Conservation (phyloP, 148 eudicot genomes). For the Chenopodium quinoa region DNA sequence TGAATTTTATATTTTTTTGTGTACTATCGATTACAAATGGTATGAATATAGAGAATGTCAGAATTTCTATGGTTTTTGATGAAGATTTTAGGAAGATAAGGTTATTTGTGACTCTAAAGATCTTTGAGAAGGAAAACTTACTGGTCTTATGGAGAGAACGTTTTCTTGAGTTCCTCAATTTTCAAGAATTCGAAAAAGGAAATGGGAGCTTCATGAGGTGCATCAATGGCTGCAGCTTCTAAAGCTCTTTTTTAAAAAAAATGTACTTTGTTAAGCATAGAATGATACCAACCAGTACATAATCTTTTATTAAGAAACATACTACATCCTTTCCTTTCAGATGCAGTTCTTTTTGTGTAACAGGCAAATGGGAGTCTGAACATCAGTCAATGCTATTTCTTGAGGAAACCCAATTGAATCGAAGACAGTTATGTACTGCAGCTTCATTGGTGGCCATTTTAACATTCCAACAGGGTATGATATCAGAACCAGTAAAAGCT, state of each 20-base stretch:
- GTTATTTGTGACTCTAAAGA: not conserved
- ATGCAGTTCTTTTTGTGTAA: conserved; percentile 8
- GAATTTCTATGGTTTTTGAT: too few species aligned
- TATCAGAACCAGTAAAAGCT: conserved; percentile 46
- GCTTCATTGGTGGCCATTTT: conserved; percentile 38
- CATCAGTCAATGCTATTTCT: conserved; percentile 23
- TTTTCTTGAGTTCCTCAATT: not conserved
- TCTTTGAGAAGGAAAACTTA: not conserved
- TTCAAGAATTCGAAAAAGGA: not conserved
- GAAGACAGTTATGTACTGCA: conserved; percentile 39
- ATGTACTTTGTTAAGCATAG: not conserved
- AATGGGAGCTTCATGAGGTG: not conserved
- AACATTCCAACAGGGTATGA: conserved; percentile 28
- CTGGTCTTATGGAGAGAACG: not conserved
- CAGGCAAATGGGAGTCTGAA: conserved; percentile 44
- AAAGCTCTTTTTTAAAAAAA: not conserved
- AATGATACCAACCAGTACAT: not conserved
- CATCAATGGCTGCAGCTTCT: not conserved
- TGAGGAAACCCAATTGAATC: conserved; percentile 27
- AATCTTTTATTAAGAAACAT: not conserved
- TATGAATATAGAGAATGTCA: too few species aligned
- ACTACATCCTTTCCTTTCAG: not conserved
- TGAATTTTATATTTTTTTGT: too few species aligned
- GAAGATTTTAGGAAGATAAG: too few species aligned
- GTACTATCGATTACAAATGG: too few species aligned